phyloP scores from a whole-genome alignment of 441 rosid genomes.

The Euphorbia corollata region DNA sequence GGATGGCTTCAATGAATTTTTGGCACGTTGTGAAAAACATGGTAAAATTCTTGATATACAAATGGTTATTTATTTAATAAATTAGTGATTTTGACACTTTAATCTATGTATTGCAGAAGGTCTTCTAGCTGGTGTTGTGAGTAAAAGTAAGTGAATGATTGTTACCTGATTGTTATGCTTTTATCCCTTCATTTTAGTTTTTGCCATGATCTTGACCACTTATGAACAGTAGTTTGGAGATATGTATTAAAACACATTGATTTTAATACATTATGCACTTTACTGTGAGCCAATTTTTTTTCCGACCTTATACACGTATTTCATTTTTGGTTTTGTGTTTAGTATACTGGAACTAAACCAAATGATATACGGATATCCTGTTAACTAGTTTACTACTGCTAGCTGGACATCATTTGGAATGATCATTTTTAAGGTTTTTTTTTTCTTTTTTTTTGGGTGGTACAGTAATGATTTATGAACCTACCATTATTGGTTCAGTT shows the following conservation, averaged over 20 bases:
- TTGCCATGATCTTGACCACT: not conserved
- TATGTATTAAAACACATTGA: not conserved
- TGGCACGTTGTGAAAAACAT: conserved; percentile 75
- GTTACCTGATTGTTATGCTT: conserved; percentile 8
- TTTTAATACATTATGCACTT: not conserved
- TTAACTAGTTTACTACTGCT: not conserved
- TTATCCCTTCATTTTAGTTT: not conserved
- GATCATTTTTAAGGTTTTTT: not conserved
- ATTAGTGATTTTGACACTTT: conserved; percentile 15
- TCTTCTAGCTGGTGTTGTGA: conserved; percentile 73
- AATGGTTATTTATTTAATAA: conserved; percentile 17
- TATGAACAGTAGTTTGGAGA: not conserved
- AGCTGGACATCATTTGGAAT: not conserved
- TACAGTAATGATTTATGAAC: not conserved
- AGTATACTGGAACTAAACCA: not conserved
- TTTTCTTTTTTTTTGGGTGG: no score
- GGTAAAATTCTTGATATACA: conserved; percentile 39
- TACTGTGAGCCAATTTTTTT: not conserved
- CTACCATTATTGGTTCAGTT: not conserved
- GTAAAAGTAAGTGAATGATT: conserved; percentile 65
- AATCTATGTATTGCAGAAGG: conserved; percentile 57
- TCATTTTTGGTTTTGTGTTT: conserved; percentile 4
- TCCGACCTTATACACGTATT: not conserved
- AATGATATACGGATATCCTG: no score
- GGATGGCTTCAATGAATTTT: conserved; percentile 75